Evolutionary conservation across 208 protist species (phyloP), one percentile per base, ranked within the genome.

Genomic region (Ichthyophonus hoferi): DNA sequence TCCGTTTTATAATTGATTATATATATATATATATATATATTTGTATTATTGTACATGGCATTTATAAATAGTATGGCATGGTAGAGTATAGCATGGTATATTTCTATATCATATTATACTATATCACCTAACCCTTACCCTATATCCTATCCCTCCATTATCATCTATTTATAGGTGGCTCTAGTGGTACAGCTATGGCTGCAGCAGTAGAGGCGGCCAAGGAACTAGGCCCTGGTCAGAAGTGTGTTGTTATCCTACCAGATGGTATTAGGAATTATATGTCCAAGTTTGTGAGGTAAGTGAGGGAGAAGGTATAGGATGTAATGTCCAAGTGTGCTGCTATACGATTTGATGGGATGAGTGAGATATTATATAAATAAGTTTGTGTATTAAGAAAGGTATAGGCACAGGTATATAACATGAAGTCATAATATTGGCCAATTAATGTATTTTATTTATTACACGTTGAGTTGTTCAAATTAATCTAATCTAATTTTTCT

Each of bases 261-360:
- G 98, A 99, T 87, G 94, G 95, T 24, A 95, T 98, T 42, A 94
- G 98, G 89, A 99, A 99, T 94, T 99, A 99, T 94, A 96, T 99
- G 96, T 83, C 24, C 94, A 89, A 89, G 67, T 79, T 79, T 42
- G 12, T 89, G 86, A 85, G 50, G 77, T 38, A 3, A 58, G 82
- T 86, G 82, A 34, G 24, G 7, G 82, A 33, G n/a, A 33, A 14
- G 3, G 24, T 86, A 14, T 86, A 33, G 41, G 82, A 12, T 33
- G 38, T 82, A 24, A 24, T 33, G 2, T 37, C 31, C 78, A 82
- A 24, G 2, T 37, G 38, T 24, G n/a, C n/a, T n/a, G n/a, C n/a
- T n/a, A n/a, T n/a, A n/a, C n/a, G n/a, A n/a, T n/a, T n/a, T n/a
- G 79, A 24, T 7, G 79, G 38, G 79, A 17, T 35, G 14, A 67